Base-by-base conservation (phyloP, 306 rosid species). In the Prunus kanzakura region DNA sequence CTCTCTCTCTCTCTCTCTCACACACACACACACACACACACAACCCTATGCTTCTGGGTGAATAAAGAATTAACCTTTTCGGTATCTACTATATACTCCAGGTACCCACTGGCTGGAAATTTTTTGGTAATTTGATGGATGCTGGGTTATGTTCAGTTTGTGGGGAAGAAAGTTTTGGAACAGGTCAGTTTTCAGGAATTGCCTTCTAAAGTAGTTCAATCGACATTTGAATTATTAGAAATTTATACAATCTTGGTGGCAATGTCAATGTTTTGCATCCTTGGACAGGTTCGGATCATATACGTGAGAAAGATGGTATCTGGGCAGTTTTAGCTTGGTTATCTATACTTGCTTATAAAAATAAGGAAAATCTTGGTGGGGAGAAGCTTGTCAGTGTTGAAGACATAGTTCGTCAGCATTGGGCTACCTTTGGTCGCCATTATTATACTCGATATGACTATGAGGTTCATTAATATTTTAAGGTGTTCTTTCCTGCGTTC, bases 41-140 rank as follows among this genome's bases (percentile, higher is more conserved):
- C 54, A 47, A 76, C 52, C 52, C 16, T 38, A 67, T 62, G 45
- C 77, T 75, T 35, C 76, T 60, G 69, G 19, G 4, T 8, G 50
- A 16, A 19, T 70, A 60, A 61, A 55, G 25, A 7, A 67, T 64
- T 67, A 69, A 50, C 71, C 75, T 75, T 49, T 16, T 30, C 8
- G 19, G 19, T 25, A 15, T 38, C 70, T 56, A 60, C 73, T 51
- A n/a, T 71, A 63, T 74, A 81, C 71, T 22, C 79, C 86, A 95
- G 98, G 98, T 96, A 4, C 98, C 99, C 72, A 96, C 98, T 0
- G 99, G 99, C 77, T 92, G 99, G 99, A 96, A 96, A 84, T 92
- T 91, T 86, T 92, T 92, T 72, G 99, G 99, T 67, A 96, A 96
- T 80, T 82, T 96, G 78, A 96, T 96, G 99, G 97, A 96, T 84